Conservation (phyloP, 2,329 filamentous ascomycete species). For the Fusarium sp. region DNA sequence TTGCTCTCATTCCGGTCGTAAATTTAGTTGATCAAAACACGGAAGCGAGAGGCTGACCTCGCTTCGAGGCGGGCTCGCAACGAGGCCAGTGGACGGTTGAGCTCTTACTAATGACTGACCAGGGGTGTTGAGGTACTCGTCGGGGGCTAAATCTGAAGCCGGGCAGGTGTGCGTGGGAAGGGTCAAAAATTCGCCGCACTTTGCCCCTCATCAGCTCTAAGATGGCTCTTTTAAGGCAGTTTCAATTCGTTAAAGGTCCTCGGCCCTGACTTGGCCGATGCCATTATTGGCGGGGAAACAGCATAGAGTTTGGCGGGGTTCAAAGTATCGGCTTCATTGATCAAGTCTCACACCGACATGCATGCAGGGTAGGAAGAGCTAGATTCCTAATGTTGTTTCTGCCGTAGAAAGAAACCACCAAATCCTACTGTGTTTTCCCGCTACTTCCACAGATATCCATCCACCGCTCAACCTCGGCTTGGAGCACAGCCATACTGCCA, state of each 20-base stretch:
- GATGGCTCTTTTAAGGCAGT: not conserved
- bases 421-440: slow-evolving; percentile 12
- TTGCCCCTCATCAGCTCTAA: not conserved
- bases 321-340: no score
- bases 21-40: no score
- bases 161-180: not conserved
- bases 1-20: no score
- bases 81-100: not conserved
- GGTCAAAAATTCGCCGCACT: not conserved
- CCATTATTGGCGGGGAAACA: no score
- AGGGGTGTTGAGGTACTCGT: not conserved
- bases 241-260: not conserved
- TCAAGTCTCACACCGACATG: no score
- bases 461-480: slow-evolving; percentile 31
- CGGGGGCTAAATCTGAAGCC: not conserved
- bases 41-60: not conserved
- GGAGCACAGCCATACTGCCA: slow-evolving; percentile 22
- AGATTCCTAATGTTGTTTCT: no score
- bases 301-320: no score
- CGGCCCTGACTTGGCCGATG: no score
- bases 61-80: not conserved
- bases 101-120: not conserved
- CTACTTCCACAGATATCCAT: slow-evolving; percentile 33
- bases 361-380: no score
- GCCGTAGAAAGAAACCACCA: not conserved